Conservation (phyloP, 176 grass and related monocot species). For the Puccinellia tenuiflora region DNA sequence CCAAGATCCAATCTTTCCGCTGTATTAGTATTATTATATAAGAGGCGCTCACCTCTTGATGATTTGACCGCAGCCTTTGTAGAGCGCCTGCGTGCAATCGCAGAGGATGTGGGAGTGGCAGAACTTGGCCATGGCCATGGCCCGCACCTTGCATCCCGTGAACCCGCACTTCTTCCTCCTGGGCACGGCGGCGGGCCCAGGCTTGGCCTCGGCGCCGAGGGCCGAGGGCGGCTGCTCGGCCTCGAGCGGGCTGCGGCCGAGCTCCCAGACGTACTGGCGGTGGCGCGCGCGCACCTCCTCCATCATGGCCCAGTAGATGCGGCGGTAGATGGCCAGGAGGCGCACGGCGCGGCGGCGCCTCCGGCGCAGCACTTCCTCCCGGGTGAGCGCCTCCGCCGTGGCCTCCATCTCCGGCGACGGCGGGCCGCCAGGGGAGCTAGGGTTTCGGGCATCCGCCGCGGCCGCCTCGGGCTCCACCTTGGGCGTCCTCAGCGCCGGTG, state of each 20-base stretch:
- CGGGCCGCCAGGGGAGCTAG: conserved; percentile 1
- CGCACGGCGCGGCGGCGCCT: conserved; percentile 35
- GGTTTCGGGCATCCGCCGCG: neutral
- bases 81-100: conserved; percentile 66
- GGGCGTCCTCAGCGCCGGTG: neutral
- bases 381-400: conserved; percentile 57
- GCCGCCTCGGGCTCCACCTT: neutral
- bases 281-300: conserved; percentile 75
- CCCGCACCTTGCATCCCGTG: conserved; percentile 76
- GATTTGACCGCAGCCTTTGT: conserved; percentile 67
- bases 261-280: conserved; percentile 71
- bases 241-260: conserved; percentile 63
- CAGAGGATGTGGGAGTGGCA: conserved; percentile 83
- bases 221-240: conserved; percentile 14
- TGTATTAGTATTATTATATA: neutral
- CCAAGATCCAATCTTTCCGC: neutral
- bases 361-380: conserved; percentile 79
- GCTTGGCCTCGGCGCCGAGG: conserved; percentile 2
- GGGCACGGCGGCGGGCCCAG: neutral
- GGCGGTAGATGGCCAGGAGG: conserved; percentile 43
- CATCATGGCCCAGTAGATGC: conserved; percentile 63
- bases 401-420: conserved; percentile 34
- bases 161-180: conserved; percentile 76
- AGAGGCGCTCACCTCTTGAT: conserved; percentile 47
- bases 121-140: conserved; percentile 73